Evolutionary conservation across 2,329 filamentous ascomycete species (phyloP).

Genomic region (Fusarium newnesense): DNA sequence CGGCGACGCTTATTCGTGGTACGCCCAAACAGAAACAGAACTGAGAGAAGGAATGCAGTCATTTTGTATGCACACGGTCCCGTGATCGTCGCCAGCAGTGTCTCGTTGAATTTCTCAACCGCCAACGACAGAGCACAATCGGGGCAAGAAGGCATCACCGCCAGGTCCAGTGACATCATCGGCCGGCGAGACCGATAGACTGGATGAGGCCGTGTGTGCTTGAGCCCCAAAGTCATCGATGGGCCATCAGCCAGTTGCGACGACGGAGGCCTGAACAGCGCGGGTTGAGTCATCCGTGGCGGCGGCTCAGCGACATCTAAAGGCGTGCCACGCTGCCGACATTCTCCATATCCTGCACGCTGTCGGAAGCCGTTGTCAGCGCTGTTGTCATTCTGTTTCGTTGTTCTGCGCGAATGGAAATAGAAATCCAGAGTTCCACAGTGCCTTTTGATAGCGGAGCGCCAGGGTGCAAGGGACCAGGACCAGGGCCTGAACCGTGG

Average conservation of each 20-base stretch:
- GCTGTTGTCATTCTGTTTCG: slow-evolving; percentile 20
- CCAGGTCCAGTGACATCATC: slow-evolving; percentile 36
- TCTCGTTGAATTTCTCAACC: slow-evolving; percentile 17
- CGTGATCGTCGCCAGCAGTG: slow-evolving; percentile 29
- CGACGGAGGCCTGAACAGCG: slow-evolving; percentile 21
- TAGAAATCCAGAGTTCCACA: slow-evolving; percentile 14
- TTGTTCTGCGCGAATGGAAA: slow-evolving; percentile 15
- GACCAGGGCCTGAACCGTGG: slow-evolving; percentile 16
- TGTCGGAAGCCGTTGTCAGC: slow-evolving; percentile 23
- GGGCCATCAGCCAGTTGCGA: slow-evolving; percentile 28
- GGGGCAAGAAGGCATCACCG: slow-evolving; percentile 26
- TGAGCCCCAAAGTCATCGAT: slow-evolving; percentile 32
- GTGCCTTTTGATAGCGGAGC: slow-evolving; percentile 10
- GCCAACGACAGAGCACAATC: slow-evolving; percentile 21
- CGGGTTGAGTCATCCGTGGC: slow-evolving; percentile 33
- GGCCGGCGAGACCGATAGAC: slow-evolving; percentile 28
- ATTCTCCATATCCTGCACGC: slow-evolving; percentile 29
- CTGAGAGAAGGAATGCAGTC: slow-evolving; percentile 27
- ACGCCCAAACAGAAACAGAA: slow-evolving; percentile 3
- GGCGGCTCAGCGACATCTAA: slow-evolving; percentile 31
- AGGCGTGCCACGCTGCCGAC: slow-evolving; percentile 29
- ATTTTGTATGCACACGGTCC: slow-evolving; percentile 24
- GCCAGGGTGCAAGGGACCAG: slow-evolving; percentile 22
- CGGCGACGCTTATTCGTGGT: slow-evolving; percentile 16
- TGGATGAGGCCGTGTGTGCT: slow-evolving; percentile 10